phyloP scores from a whole-genome alignment of 306 rosid species.

The Quercus mongolica region DNA sequence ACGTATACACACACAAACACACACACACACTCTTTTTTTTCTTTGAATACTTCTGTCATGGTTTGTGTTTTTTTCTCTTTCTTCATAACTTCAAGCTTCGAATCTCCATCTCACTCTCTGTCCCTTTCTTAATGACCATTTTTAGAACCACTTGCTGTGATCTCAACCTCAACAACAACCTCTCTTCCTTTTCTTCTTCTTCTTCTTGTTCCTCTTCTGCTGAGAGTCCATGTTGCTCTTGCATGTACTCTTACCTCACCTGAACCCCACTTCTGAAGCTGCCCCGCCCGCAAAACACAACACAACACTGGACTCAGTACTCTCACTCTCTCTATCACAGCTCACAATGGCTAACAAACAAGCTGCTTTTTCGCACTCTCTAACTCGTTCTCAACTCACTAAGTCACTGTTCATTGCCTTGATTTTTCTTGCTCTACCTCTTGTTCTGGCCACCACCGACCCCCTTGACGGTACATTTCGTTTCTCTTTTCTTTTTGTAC shows the following conservation, averaged over 20 bases:
- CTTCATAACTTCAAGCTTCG: constrained; percentile 73
- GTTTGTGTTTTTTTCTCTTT: constrained; percentile 35
- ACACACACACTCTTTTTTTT: background rate
- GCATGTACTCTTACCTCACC: constrained; percentile 42
- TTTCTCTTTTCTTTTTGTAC: background rate
- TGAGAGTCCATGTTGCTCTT: constrained; percentile 41
- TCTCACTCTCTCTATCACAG: background rate
- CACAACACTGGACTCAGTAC: background rate
- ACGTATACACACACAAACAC: background rate
- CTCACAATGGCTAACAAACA: constrained; percentile 44
- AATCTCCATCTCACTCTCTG: constrained; percentile 49
- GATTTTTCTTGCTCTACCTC: constrained; percentile 36
- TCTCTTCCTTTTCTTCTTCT: constrained; percentile 1
- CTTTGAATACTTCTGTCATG: too few species aligned
- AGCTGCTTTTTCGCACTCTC: constrained; percentile 1
- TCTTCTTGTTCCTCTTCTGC: constrained; percentile 15
- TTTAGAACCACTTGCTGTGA: constrained; percentile 41
- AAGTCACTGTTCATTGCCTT: constrained; percentile 25
- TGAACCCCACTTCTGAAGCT: constrained; percentile 24
- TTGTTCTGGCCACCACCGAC: constrained; percentile 51
- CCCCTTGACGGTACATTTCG: constrained; percentile 65
- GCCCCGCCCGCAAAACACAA: background rate
- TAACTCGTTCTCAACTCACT: constrained; percentile 13
- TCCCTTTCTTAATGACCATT: constrained; percentile 69
- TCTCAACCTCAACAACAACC: constrained; percentile 40